Base-by-base conservation (phyloP, 1,284 basidiomycete genomes). In the Apiotrichum laibachii region DNA sequence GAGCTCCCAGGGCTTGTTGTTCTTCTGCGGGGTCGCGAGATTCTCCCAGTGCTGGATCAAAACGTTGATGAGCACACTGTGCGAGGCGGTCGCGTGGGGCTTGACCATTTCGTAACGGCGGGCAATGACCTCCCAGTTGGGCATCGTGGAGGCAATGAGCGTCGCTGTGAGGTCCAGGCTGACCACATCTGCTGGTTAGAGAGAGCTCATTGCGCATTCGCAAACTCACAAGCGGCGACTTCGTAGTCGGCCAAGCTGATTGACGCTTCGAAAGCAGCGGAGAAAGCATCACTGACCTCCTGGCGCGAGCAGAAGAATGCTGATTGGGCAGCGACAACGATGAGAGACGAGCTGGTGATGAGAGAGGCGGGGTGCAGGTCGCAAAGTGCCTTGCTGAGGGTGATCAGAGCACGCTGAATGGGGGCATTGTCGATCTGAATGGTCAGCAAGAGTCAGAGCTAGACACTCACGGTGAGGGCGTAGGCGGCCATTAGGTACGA, bases 231-330 rank as follows among this genome's bases (percentile, higher is more conserved):
- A 12, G 59, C 48, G 5, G 60, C 70, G 5, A 70, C 51, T 40
- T 73, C 70, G 39, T 65, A 66, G 40, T 73, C 70, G 26, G 67
- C 68, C 22, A 60, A 53, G 4, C 33, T 43, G 8, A 67, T 34
- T 1, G 64, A 67, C 1, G 58, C 45, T 1, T 73, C 67, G 39
- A 70, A 69, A 0, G 68, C 42, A 43, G 42, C 42, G n/a, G 13
- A 7, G 42, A 19, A 43, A 7, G n/a, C 7, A 16, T 43, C 42
- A 19, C 5, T 5, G 19, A 43, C 19, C n/a, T 43, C n/a, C n/a
- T 8, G 2, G 6, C n/a, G n/a, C 9, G 9, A 16, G 11, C 15
- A n/a, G 19, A 50, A 39, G 34, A 50, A 50, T 2, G 48, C 16
- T 0, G 62, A 55, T 46, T 65, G 59, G 10, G 62, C 65, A 7